These are phyloP conservation scores for Paraconiothyrium brasiliense DNA, from an alignment of 2,329 filamentous ascomycete species.

Conservation along the genomic window DNA sequence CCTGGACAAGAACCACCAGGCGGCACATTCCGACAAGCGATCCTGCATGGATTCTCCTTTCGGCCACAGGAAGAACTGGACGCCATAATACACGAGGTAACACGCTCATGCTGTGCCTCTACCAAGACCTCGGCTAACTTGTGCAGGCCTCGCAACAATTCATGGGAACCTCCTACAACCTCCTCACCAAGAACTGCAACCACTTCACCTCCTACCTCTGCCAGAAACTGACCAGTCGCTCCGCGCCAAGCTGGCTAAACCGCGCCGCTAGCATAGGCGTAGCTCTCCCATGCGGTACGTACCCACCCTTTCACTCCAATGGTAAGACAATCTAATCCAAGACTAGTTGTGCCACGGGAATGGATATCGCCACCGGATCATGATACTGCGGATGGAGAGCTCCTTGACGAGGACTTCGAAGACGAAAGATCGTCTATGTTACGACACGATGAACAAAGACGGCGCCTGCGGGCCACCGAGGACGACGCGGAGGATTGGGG, in stretches of 20 bases:
- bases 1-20: slow-evolving; percentile 78
- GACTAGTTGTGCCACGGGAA: slow-evolving; percentile 71
- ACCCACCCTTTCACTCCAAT: not conserved
- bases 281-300: slow-evolving; percentile 80
- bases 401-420: slow-evolving; percentile 66
- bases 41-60: slow-evolving; percentile 82
- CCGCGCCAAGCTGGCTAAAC: slow-evolving; percentile 80
- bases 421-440: slow-evolving; percentile 70
- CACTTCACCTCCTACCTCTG: slow-evolving; percentile 85
- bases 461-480: slow-evolving; percentile 36
- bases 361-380: slow-evolving; percentile 84
- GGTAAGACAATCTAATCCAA: not conserved
- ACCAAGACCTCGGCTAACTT: slow-evolving; percentile 23
- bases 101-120: not conserved
- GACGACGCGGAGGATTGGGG: slow-evolving; percentile 41
- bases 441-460: slow-evolving; percentile 49
- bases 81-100: slow-evolving; percentile 67
- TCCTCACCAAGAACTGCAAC: slow-evolving; percentile 87
- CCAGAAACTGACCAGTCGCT: slow-evolving; percentile 73
- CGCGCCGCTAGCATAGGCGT: slow-evolving; percentile 85
- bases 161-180: slow-evolving; percentile 78
- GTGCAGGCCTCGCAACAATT: slow-evolving; percentile 73
- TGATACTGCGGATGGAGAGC: slow-evolving; percentile 75
- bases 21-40: slow-evolving; percentile 76
- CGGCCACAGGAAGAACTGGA: slow-evolving; percentile 75